Evolutionary conservation across 2,329 filamentous ascomycete species (phyloP).

Genomic region (Furcasterigmium sp.): DNA sequence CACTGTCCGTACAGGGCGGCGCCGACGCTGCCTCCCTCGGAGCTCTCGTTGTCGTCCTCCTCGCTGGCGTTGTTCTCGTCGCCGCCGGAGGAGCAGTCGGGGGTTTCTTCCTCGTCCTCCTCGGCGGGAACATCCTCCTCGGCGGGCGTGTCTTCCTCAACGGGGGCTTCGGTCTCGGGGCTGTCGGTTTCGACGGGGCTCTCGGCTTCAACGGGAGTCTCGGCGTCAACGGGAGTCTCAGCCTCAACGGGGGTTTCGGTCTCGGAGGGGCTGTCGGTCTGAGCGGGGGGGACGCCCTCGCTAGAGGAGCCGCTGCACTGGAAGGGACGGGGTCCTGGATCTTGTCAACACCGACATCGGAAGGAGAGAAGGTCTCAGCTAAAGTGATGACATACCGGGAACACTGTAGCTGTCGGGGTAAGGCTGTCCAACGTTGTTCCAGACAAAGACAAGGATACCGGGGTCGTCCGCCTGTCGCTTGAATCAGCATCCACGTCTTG

Average conservation of each 20-base stretch:
- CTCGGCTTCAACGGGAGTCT: conserved; percentile 1
- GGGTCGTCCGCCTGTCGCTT: conserved; percentile 7
- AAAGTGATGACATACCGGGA: conserved; percentile 8
- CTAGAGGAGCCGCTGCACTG: conserved; percentile 5
- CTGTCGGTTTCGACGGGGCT: background rate
- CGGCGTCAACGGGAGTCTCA: background rate
- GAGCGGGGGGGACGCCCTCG: too few species aligned
- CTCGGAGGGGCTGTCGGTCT: background rate
- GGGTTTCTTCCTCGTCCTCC: too few species aligned
- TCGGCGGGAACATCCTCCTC: too few species aligned
- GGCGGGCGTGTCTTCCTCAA: too few species aligned
- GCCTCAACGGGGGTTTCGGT: background rate
- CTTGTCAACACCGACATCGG: too few species aligned
- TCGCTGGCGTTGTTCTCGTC: too few species aligned
- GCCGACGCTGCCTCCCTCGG: conserved; percentile 10
- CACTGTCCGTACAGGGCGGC: conserved; percentile 29
- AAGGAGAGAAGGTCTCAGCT: conserved; percentile 6
- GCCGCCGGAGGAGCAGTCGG: too few species aligned
- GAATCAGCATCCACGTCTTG: too few species aligned
- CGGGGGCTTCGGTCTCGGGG: too few species aligned
- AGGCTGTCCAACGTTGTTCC: conserved; percentile 1
- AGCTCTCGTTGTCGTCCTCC: background rate
- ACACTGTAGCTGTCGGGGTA: conserved; percentile 1
- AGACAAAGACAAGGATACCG: conserved; percentile 7
- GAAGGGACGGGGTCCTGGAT: conserved; percentile 3